Base-by-base conservation (phyloP, 495 filamentous ascomycete genomes). In the Neurospora sp. region DNA sequence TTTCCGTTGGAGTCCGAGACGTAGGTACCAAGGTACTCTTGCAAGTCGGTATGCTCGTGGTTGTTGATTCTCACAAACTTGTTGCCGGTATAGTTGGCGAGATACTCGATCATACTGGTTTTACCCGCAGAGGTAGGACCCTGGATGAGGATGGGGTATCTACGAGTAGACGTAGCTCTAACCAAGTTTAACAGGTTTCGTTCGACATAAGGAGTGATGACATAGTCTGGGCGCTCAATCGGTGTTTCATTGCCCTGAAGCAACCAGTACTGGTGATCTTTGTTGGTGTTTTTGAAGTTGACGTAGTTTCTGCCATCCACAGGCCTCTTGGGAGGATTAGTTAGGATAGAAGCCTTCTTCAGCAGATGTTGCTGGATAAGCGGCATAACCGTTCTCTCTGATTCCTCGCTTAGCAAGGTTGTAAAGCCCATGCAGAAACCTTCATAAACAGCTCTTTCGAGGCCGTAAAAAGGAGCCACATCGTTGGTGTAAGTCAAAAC, bases 1-100 rank as follows among this genome's bases (percentile, higher is more conserved):
- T 91, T 91, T 11, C 96, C 96, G 78, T 94, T 92, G 6, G 90
- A 83, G 69, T 90, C 91, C 16, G 96, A 98, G 10, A 97, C 83
- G 78, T 99, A 99, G 0, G 94, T 94, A 18, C 96, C 96, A 1
- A 99, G 86, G 78, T 99, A 99, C 79, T 99, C 96, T 80, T 99
- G 96, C 39, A 99, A 86, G 82, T 99, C 96, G 1, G 96, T 98
- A 79, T 98, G 95, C 77, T 99, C 96, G 80, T 99, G 96, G 77
- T 99, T 99, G 84, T 99, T 99, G 84, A 99, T 98, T 72, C 96
- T 90, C 44, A 99, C 93, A 76, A 98, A 98, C 78, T 93, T 95
- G 78, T 99, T 97, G 3, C 96, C 96, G 37, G 93, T 97, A 69
- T 93, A 91, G 79, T 96, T 96, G 6, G 96, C 96, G 39, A 99